A percentile compares a stretch with the other conserved stretches of the same genome.
Conservation (phyloP, 179 eudicot species). For the Camellia oleifera region DNA sequence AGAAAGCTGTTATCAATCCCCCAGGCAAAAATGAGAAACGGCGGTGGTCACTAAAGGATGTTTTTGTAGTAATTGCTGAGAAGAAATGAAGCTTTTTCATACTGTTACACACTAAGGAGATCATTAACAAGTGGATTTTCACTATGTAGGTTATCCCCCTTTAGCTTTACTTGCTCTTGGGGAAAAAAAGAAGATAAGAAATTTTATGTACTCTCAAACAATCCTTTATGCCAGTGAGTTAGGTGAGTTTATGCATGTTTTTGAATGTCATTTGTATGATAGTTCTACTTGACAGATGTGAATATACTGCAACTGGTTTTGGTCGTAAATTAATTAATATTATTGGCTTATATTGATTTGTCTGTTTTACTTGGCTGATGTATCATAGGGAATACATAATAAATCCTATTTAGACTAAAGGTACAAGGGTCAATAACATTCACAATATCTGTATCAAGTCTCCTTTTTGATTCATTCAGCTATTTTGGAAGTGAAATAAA, state of each 20-base stretch:
- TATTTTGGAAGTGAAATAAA: too few species aligned
- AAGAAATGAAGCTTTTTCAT: constrained; percentile 33
- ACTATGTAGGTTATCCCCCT: not conserved
- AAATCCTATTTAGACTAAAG: not conserved
- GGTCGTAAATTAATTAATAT: not conserved
- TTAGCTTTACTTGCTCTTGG: not conserved
- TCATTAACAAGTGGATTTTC: not conserved
- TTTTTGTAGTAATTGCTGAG: constrained; percentile 55
- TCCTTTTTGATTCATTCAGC: too few species aligned
- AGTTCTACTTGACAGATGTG: not conserved
- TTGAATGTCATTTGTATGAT: not conserved
- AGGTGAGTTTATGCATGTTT: not conserved
- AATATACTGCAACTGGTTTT: not conserved
- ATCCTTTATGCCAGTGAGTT: too few species aligned
- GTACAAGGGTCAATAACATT: not conserved
- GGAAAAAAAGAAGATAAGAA: too few species aligned
- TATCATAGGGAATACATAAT: not conserved
- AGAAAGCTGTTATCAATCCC: constrained; percentile 56
- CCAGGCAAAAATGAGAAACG: constrained; percentile 37
- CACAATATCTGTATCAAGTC: not conserved
- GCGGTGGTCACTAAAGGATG: constrained; percentile 46
- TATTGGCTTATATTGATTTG: not conserved
- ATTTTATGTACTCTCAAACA: too few species aligned
- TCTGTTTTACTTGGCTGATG: not conserved
- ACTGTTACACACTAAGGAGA: not conserved